phyloP scores from a whole-genome alignment of 1,284 basidiomycete species.

The Marasmius oreades region DNA sequence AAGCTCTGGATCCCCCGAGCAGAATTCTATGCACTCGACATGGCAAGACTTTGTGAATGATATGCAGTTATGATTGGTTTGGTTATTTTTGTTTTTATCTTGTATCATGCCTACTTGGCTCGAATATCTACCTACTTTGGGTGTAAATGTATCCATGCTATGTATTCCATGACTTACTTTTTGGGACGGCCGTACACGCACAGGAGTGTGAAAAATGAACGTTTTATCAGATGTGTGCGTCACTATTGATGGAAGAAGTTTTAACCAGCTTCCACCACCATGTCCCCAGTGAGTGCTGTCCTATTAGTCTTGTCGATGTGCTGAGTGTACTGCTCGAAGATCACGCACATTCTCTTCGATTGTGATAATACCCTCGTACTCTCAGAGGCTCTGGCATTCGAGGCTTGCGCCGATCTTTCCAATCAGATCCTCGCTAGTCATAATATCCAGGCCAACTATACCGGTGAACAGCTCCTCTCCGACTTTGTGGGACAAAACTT shows the following conservation, averaged over 20 bases:
- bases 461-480: slow-evolving; percentile 20
- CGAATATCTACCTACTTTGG: not conserved
- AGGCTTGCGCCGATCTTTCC: slow-evolving; percentile 24
- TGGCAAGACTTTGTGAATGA: slow-evolving; percentile 55
- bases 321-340: slow-evolving; percentile 10
- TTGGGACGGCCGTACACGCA: too few species aligned
- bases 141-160: not conserved
- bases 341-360: slow-evolving; percentile 24
- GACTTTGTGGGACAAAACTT: slow-evolving; percentile 28
- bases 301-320: not conserved
- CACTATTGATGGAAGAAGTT: too few species aligned
- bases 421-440: slow-evolving; percentile 21
- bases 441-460: slow-evolving; percentile 21
- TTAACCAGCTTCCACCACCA: not conserved
- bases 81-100: not conserved
- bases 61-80: not conserved
- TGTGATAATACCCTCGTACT: slow-evolving; percentile 28
- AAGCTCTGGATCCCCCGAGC: slow-evolving; percentile 48
- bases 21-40: slow-evolving; percentile 48
- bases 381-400: slow-evolving; percentile 24
- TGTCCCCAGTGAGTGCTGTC: not conserved
- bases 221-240: too few species aligned
- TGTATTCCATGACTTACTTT: not conserved
- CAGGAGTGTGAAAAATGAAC: too few species aligned
- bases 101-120: not conserved